A percentile compares a stretch with the other conserved stretches of the same genome.
Conservation (phyloP, 2,329 filamentous ascomycete species). For the Monilinia aucupariae region DNA sequence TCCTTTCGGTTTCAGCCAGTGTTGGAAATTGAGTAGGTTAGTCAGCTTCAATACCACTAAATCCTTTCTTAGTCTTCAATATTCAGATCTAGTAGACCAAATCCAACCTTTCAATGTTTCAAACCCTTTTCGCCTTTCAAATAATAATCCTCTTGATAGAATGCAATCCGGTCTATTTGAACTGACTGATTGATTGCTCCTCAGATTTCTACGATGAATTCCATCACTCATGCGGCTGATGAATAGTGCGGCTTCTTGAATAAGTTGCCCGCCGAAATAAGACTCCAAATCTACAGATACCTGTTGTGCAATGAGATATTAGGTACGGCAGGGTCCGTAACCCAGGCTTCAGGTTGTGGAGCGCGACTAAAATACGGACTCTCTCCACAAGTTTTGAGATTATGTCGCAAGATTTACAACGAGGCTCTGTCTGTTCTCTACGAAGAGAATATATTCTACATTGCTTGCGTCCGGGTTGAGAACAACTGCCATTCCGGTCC, state of each 20-base stretch:
- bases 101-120: background rate
- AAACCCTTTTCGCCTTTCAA: too few relatives aligned
- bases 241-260: background rate
- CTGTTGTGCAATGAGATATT: slow-evolving; percentile 17
- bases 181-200: background rate
- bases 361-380: slow-evolving; percentile 5
- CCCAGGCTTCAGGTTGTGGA: background rate
- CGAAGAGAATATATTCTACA: slow-evolving; percentile 39
- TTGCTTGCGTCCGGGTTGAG: slow-evolving; percentile 4
- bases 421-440: slow-evolving; percentile 39
- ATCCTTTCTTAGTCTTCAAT: background rate
- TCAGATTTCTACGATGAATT: background rate
- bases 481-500: background rate
- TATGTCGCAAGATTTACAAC: background rate
- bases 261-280: slow-evolving; percentile 43
- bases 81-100: background rate
- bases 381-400: slow-evolving; percentile 19
- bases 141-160: too few relatives aligned
- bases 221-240: background rate
- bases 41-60: background rate
- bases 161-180: background rate
- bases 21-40: background rate
- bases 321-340: background rate
- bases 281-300: slow-evolving; percentile 45
- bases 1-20: background rate